Evolutionary conservation across 2,329 filamentous ascomycete species (phyloP).

Genomic region (Colletotrichum endophyticum): DNA sequence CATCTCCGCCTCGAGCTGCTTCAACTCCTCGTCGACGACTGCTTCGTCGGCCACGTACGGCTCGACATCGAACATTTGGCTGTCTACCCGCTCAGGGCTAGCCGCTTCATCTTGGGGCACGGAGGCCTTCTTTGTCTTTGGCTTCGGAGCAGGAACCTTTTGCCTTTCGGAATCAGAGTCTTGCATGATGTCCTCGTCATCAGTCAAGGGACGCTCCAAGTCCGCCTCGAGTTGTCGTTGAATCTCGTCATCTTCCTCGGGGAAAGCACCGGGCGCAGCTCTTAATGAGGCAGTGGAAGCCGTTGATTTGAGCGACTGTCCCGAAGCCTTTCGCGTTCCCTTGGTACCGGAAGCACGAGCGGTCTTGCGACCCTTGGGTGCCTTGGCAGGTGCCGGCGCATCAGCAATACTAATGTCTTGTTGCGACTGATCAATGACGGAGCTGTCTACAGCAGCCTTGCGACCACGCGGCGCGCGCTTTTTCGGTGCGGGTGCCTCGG

Average conservation of each 20-base stretch:
- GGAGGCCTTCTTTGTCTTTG: conserved; percentile 31
- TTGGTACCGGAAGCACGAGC: conserved; percentile 47
- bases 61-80: conserved; percentile 59
- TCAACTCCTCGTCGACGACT: conserved; percentile 56
- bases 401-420: conserved; percentile 46
- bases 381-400: conserved; percentile 29
- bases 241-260: conserved; percentile 65
- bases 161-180: conserved; percentile 51
- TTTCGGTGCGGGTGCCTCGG: conserved; percentile 60
- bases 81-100: conserved; percentile 33
- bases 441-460: conserved; percentile 48
- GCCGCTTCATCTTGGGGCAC: conserved; percentile 29
- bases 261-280: conserved; percentile 44
- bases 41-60: conserved; percentile 50
- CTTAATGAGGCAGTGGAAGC: conserved; percentile 42
- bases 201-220: conserved; percentile 60
- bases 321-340: conserved; percentile 28
- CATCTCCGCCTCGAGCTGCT: conserved; percentile 55
- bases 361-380: conserved; percentile 46
- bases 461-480: conserved; percentile 61
- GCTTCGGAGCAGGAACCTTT: conserved; percentile 34
- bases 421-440: conserved; percentile 39
- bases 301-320: conserved; percentile 49
- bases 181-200: conserved; percentile 54
- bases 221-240: conserved; percentile 71